Evolutionary conservation across 2,329 filamentous ascomycete species (phyloP), one percentile per base, ranked within the genome.

Genomic region (Colletotrichum orbiculare): DNA sequence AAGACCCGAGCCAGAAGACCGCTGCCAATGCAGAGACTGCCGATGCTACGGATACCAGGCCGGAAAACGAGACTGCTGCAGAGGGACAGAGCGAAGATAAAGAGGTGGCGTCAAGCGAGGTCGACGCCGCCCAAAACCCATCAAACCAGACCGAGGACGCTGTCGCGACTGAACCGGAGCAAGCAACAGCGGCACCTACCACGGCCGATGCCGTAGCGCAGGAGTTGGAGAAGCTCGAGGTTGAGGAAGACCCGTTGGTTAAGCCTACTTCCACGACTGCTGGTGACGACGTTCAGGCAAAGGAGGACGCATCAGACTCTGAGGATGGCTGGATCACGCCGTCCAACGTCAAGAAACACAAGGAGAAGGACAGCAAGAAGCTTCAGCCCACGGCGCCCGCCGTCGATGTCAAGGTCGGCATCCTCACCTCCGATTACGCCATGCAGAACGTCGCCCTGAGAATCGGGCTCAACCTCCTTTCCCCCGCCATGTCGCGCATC

Each of bases 401-500:
- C 17, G 86, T 87, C 67, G 88, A 87, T 11, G 90, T 97, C 71
- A 90, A 96, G 77, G 93, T 92, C 13, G 95, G 94, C n/a, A 89
- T 95, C 48, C 90, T 98, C 74, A 98, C 96, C 1, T 94, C 91
- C 60, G 96, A 99, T 82, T 98, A 92, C 79, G 95, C 96, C 60
- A 97, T 99, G 93, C 95, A 98, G 81, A 98, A 98, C 76, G 94
- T 98, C 8, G 87, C 96, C 2, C 85, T 99, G 5, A 93, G 96
- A 71, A 96, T 98, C 83, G 97, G 97, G 80, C 87, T 99, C 57
- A 93, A 96, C 75, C 87, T 97, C 10, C 85, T 97, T 64, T 94
- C 94, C 0, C 87, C 92, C 0, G 86, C 88, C 13, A 83, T 98
- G 66, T 86, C 92, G 68, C 89, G 94, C 72, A 93, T 99, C 75